These are phyloP conservation scores for Verticillium dahliae DNA, from an alignment of 2,329 filamentous ascomycete genomes.

Conservation along the genomic window DNA sequence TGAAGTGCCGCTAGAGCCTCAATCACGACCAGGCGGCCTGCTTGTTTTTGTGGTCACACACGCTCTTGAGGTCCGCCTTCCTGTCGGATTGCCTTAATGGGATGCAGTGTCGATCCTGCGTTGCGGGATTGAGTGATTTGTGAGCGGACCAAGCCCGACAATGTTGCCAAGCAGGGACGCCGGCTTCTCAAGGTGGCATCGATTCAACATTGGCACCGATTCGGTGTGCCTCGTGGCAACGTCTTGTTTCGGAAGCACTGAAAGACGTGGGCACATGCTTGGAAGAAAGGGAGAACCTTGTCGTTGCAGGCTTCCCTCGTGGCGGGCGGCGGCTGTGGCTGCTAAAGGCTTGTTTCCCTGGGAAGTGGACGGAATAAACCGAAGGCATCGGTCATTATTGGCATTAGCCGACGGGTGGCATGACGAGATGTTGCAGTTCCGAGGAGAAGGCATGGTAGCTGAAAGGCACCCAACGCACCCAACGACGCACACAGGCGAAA, in stretches of 20 bases:
- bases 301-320: not conserved
- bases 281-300: not conserved
- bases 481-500: not conserved
- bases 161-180: not conserved
- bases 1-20: not conserved
- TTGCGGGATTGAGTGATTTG: not conserved
- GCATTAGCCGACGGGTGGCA: not conserved
- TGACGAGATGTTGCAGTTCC: not conserved
- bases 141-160: not conserved
- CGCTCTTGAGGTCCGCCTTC: too few species aligned
- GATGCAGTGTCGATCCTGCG: not conserved
- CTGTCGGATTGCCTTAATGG: not conserved
- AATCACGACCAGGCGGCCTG: not conserved
- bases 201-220: not conserved
- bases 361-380: not conserved
- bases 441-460: not conserved
- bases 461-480: not conserved
- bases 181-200: not conserved
- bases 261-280: not conserved
- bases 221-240: not conserved
- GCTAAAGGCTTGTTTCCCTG: not conserved
- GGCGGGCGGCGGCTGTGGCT: not conserved
- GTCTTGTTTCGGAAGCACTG: not conserved
- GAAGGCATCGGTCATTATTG: not conserved
- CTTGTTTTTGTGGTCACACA: not conserved